These are phyloP conservation scores for Epichloe sp. DNA, from an alignment of 2,329 filamentous ascomycete species.

Conservation along the genomic window DNA sequence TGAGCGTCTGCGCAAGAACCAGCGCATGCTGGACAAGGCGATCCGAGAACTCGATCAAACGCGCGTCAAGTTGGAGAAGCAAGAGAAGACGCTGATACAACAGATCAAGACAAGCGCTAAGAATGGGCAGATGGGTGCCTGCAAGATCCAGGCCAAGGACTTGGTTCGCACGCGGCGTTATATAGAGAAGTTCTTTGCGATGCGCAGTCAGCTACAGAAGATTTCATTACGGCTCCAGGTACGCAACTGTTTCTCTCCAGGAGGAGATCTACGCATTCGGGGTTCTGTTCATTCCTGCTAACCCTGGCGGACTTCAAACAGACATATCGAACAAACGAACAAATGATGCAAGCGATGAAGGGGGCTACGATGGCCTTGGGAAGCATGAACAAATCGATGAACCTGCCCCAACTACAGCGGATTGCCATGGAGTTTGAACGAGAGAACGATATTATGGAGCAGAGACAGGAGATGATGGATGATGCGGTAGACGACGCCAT, in stretches of 20 bases:
- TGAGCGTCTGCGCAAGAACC: constrained; percentile 83
- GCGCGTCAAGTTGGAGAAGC: constrained; percentile 89
- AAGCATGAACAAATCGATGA: constrained; percentile 97
- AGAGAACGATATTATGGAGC: constrained; percentile 99
- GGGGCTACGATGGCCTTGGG: constrained; percentile 84
- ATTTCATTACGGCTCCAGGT: constrained; percentile 92
- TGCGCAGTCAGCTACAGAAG: constrained; percentile 93
- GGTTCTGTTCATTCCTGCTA: not conserved
- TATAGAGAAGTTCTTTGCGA: constrained; percentile 95
- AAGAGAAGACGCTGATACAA: constrained; percentile 90
- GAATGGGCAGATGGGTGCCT: constrained; percentile 95
- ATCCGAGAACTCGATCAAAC: constrained; percentile 93
- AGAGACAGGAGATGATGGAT: constrained; percentile 99
- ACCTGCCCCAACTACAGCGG: constrained; percentile 82
- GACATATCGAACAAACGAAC: constrained; percentile 96
- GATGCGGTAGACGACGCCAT: constrained; percentile 96
- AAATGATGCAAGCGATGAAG: constrained; percentile 99
- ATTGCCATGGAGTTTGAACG: constrained; percentile 99
- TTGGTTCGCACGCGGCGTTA: constrained; percentile 86
- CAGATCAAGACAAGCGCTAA: constrained; percentile 99
- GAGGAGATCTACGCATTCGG: not conserved
- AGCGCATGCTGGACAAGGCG: constrained; percentile 92
- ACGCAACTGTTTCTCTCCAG: constrained; percentile 7
- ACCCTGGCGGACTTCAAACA: constrained; percentile 22
- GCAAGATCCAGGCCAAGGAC: constrained; percentile 97